phyloP scores from a whole-genome alignment of 306 rosid genomes.

The Rosa rugosa region DNA sequence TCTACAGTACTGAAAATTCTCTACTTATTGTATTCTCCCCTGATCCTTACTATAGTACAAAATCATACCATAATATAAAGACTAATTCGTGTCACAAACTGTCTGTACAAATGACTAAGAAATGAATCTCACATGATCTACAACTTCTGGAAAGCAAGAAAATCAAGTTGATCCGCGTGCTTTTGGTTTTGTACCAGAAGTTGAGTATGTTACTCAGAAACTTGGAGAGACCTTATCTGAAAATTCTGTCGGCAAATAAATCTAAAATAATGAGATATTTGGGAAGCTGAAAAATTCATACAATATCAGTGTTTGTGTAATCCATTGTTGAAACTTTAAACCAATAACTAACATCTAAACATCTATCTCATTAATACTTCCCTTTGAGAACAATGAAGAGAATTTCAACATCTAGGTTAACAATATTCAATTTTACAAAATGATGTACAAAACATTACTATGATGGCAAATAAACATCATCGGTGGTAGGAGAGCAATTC shows the following conservation, averaged over 20 bases:
- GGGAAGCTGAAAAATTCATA: not conserved
- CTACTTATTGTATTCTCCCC: too few species aligned
- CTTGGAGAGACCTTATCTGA: not conserved
- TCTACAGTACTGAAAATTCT: too few species aligned
- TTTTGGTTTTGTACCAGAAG: not conserved
- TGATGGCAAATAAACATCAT: not conserved
- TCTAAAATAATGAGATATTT: not conserved
- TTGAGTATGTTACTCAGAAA: not conserved
- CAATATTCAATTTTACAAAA: not conserved
- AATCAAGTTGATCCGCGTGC: too few species aligned
- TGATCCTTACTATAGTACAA: too few species aligned
- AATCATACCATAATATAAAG: too few species aligned
- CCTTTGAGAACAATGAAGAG: not conserved
- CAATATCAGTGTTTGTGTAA: not conserved
- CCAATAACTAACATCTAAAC: not conserved
- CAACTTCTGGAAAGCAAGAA: too few species aligned
- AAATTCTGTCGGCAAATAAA: not conserved
- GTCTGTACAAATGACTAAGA: not conserved
- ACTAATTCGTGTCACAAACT: not conserved
- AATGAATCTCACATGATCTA: not conserved
- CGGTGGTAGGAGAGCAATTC: not conserved
- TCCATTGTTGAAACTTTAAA: not conserved
- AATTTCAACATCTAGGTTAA: not conserved
- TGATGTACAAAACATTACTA: not conserved
- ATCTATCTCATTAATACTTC: not conserved